Evolutionary conservation across 306 rosid species (phyloP).

Genomic region (Begonia peltatifolia): DNA sequence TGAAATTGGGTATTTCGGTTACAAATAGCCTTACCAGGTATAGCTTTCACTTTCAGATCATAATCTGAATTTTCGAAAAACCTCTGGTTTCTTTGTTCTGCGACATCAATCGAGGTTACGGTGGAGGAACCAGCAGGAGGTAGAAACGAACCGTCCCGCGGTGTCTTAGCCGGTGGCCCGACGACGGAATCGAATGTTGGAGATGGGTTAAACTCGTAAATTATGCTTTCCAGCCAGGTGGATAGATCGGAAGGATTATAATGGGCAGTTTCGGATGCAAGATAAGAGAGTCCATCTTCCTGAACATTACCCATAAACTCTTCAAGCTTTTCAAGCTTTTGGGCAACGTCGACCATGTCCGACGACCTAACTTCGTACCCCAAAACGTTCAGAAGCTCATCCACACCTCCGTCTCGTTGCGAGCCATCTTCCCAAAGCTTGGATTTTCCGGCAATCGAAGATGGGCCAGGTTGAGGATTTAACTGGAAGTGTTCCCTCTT

Average conservation of each 20-base stretch:
- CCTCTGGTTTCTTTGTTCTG: constrained; percentile 6
- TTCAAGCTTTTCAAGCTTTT: constrained; percentile 64
- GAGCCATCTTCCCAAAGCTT: constrained; percentile 47
- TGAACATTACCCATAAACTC: constrained; percentile 54
- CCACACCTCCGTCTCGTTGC: constrained; percentile 46
- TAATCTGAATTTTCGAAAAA: constrained; percentile 36
- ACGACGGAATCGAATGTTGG: constrained; percentile 24
- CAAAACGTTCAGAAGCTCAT: constrained; percentile 69
- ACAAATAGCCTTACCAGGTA: constrained; percentile 53
- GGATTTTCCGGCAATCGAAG: constrained; percentile 31
- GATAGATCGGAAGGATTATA: constrained; percentile 77
- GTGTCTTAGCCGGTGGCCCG: constrained; percentile 6
- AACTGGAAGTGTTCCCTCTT: constrained; percentile 42
- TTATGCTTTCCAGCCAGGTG: constrained; percentile 59
- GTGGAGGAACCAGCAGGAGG: constrained; percentile 40
- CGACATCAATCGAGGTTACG: constrained; percentile 33
- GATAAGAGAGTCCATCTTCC: constrained; percentile 30
- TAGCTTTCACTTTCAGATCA: constrained; percentile 68
- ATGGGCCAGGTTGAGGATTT: constrained; percentile 17
- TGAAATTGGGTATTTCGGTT: constrained; percentile 5
- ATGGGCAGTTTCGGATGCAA: constrained; percentile 45
- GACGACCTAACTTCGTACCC: constrained; percentile 79
- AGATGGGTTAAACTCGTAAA: constrained; percentile 38
- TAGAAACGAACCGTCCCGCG: constrained; percentile 2
- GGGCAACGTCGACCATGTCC: constrained; percentile 80